Evolutionary conservation across 2,329 filamentous ascomycete genomes (phyloP).

Genomic region (Dactylellina haptotyla): DNA sequence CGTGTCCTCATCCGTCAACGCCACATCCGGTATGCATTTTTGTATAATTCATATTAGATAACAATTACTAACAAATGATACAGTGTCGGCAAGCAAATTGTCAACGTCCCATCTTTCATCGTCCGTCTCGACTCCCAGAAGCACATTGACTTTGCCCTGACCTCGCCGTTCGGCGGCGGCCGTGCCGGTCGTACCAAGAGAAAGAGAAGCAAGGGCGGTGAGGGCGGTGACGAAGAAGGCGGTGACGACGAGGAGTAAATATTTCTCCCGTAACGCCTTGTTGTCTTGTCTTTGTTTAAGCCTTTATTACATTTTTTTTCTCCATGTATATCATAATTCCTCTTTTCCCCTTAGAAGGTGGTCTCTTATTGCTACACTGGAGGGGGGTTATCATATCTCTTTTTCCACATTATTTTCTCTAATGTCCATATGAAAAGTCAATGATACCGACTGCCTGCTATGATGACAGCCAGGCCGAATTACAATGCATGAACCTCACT

Average conservation of each 20-base stretch:
- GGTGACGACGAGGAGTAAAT: conserved; percentile 82
- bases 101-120: conserved; percentile 99
- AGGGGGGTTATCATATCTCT: conserved; percentile 13
- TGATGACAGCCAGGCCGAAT: conserved; percentile 20
- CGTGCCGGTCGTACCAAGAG: conserved; percentile 96
- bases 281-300: conserved; percentile 2
- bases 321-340: conserved; percentile 53
- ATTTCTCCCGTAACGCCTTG: not conserved
- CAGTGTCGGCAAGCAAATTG: conserved; percentile 98
- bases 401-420: conserved; percentile 27
- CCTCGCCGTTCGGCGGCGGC: conserved; percentile 96
- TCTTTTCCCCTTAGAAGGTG: conserved; percentile 33
- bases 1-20: conserved; percentile 99
- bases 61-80: conserved; percentile 13
- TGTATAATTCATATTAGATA: conserved; percentile 50
- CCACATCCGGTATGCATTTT: conserved; percentile 78
- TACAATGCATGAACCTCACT: conserved; percentile 10
- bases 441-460: conserved; percentile 50
- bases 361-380: conserved; percentile 21
- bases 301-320: conserved; percentile 17
- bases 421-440: conserved; percentile 52
- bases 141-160: conserved; percentile 99
- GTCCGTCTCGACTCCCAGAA: conserved; percentile 99
- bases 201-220: conserved; percentile 99
- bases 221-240: conserved; percentile 80